Percentiles rank a stretch among this genome's conserved stretches.
Evolutionary conservation across 352 stramenopile genomes (phyloP).

Genomic region (Globisporangium middletonii): DNA sequence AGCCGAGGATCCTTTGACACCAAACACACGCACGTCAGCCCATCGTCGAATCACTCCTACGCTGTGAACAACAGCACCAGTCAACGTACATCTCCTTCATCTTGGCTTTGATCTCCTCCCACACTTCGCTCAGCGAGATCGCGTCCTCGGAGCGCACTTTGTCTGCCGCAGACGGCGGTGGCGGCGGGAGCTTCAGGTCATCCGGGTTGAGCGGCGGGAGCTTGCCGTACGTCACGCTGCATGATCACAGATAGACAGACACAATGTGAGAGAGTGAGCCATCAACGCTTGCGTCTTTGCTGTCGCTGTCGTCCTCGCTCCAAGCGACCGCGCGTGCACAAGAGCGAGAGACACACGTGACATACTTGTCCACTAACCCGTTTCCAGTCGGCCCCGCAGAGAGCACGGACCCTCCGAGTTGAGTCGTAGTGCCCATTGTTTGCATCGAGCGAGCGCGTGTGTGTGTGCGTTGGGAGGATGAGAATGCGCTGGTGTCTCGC

Average conservation of each 20-base stretch:
- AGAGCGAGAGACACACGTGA: slow-evolving; percentile 2
- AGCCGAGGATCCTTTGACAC: slow-evolving; percentile 61
- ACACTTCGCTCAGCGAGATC: slow-evolving; percentile 83
- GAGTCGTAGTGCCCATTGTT: slow-evolving; percentile 25
- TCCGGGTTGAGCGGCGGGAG: slow-evolving; percentile 80
- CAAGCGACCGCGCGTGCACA: background rate
- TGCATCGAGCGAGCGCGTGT: slow-evolving; percentile 9
- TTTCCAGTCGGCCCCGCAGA: slow-evolving; percentile 53
- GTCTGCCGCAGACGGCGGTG: slow-evolving; percentile 64
- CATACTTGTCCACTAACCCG: slow-evolving; percentile 45
- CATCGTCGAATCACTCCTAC: no score
- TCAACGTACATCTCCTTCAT: slow-evolving; percentile 61
- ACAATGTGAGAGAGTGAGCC: slow-evolving; percentile 1
- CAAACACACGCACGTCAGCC: background rate
- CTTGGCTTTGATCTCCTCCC: slow-evolving; percentile 80
- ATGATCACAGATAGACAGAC: background rate
- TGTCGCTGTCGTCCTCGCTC: background rate
- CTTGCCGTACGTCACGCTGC: slow-evolving; percentile 66
- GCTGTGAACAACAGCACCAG: background rate
- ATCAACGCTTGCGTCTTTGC: background rate
- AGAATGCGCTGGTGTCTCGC: background rate
- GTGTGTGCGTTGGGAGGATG: background rate
- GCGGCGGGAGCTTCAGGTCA: slow-evolving; percentile 76
- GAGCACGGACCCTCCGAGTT: slow-evolving; percentile 54
- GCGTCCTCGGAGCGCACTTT: slow-evolving; percentile 60